Conservation (phyloP, 371 early-diverging fungal genomes). For the Vittaforma corneae region DNA sequence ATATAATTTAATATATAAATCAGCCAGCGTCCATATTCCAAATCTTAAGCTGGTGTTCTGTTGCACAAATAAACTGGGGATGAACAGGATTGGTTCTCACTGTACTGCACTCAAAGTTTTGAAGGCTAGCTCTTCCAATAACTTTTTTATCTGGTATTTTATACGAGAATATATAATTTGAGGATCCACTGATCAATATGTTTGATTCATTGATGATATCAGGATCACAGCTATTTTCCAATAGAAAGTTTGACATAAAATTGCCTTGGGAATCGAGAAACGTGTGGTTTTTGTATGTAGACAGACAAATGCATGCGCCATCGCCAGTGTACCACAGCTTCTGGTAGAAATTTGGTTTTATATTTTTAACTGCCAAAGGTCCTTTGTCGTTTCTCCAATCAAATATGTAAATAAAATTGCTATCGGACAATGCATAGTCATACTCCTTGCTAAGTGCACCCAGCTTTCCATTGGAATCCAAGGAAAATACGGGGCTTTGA, state of each 20-base stretch:
- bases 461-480: background rate
- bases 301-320: constrained; percentile 6
- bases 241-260: background rate
- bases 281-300: constrained; percentile 3
- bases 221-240: constrained; percentile 19
- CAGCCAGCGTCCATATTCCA: too few species aligned
- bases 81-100: constrained; percentile 21
- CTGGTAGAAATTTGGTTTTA: constrained; percentile 13
- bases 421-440: constrained; percentile 29
- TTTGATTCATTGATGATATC: constrained; percentile 23
- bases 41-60: constrained; percentile 2
- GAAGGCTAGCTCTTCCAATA: constrained; percentile 3
- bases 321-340: constrained; percentile 19
- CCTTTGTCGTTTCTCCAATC: constrained; percentile 30
- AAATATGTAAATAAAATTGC: constrained; percentile 21
- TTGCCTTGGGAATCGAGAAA: constrained; percentile 14
- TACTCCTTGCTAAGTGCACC: constrained; percentile 2
- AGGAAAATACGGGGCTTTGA: constrained; percentile 24
- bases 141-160: constrained; percentile 14
- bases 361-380: constrained; percentile 1
- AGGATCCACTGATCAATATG: constrained; percentile 16
- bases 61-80: constrained; percentile 18
- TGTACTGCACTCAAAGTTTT: background rate
- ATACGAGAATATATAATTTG: constrained; percentile 27
- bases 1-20: too few species aligned